Evolutionary conservation across 495 filamentous ascomycete species (phyloP), one percentile per base, ranked within the genome.

Genomic region (Gamarada debralockiae): DNA sequence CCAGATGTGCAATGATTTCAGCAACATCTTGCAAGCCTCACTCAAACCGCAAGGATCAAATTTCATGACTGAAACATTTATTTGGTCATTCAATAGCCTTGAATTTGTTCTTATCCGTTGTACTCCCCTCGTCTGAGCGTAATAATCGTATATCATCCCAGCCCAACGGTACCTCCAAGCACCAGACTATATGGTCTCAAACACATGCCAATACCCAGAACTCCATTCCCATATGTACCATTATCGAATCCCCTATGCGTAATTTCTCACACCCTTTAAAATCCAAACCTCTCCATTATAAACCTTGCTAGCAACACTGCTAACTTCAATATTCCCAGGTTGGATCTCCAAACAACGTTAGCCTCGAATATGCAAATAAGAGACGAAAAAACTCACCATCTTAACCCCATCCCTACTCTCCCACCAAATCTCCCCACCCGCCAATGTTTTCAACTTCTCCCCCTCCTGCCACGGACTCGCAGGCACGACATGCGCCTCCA

Each of bases 231-330:
- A 29, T 5, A 29, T 5, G 27, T 29, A 10, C 27, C 27, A 10
- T 10, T 29, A 29, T 29, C 10, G 5, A 5, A 29, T 29, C 27
- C 27, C 27, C 10, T 52, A 61, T 9, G 66, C 63, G 52, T 87
- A 87, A 51, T 86, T 87, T 39, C 87, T 70, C 27, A 84, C 84
- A 3, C 70, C 70, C 50, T 86, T 85, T 36, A 91, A 59, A 15
- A 89, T 76, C 86, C 85, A 90, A 24, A 96, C 82, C 66, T 97
- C 86, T 15, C 92, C 92, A 67, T 97, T 97, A 3, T 80, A 77
- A 21, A 95, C 91, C 45, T 76, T 73, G 61, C 84, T 81, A 0
- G 82, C 83, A 50, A 95, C 67, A 44, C 72, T 80, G 25, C 81
- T 77, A 15, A 96, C 86, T 61, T 90, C 81, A 22, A 96, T 79